Base-by-base conservation (phyloP, 805 yeast species). In the Lipomyces yamanashiensis region DNA sequence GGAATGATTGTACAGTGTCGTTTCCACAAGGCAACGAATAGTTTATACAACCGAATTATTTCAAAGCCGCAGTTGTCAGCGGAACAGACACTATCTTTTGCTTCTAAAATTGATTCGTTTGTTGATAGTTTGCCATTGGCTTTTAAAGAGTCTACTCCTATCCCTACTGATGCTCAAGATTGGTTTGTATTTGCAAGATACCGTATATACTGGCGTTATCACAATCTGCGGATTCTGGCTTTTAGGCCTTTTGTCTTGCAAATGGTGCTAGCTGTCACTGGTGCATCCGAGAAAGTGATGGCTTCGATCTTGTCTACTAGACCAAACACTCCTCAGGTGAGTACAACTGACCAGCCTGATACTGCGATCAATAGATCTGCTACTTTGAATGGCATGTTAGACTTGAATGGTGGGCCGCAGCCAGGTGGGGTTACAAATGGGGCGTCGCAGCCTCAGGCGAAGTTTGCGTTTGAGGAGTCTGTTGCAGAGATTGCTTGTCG, bases 161-260 rank as follows among this genome's bases (percentile, higher is more conserved):
- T 75, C 3, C 65, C 73, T 21, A 68, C 72, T 21, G 50, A 62
- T 39, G 69, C 73, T 2, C 83, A 84, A 7, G 79, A 78, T 41
- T 86, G 89, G 88, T 77, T 86, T 59, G 76, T 80, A 3, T 76
- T 86, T 36, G 77, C 86, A 5, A 75, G 87, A 58, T 80, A 79
- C 66, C 77, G 86, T 64, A 74, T 87, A 49, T 78, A 77, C 50
- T 87, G 90, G 90, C 76, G 87, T 69, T 84, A 81, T 60, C 81
- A 81, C 62, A 84, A 84, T 73, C 69, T 86, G 52, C 85, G 85
- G 63, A 81, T 84, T 54, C 77, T 85, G 28, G 72, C 85, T 34
- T 81, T 84, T 66, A 77, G 88, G 61, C 84, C 86, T 1, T 84
- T 83, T 68, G 80, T 86, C 43, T 79, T 85, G 81, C 85, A 84